Conservation (phyloP, 1,284 basidiomycete genomes). For the Microbotryomycetes sp. region DNA sequence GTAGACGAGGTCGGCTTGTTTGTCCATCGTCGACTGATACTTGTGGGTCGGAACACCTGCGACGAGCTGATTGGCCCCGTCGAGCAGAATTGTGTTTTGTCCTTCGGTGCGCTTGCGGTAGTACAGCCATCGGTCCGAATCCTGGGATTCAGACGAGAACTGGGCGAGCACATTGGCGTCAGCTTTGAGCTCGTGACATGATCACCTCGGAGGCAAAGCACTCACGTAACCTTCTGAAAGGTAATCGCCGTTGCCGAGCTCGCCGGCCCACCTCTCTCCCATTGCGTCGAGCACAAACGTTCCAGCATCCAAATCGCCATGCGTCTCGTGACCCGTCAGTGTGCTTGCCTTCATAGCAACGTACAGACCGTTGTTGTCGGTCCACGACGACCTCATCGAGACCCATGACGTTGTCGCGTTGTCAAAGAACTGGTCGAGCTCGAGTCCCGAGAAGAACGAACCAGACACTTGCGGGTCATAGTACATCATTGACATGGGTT, state of each 20-base stretch:
- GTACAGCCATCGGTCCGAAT: slow-evolving; percentile 69
- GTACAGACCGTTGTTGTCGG: slow-evolving; percentile 71
- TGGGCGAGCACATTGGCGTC: slow-evolving; percentile 6
- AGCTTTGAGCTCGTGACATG: too few relatives aligned
- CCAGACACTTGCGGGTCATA: slow-evolving; percentile 74
- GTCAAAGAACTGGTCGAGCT: slow-evolving; percentile 74
- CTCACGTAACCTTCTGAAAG: slow-evolving; percentile 42
- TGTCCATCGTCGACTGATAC: slow-evolving; percentile 54
- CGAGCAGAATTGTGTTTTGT: slow-evolving; percentile 88
- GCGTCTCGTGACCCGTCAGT: slow-evolving; percentile 48
- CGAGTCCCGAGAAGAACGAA: slow-evolving; percentile 78
- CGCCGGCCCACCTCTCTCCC: slow-evolving; percentile 89
- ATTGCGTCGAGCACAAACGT: slow-evolving; percentile 92
- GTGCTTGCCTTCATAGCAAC: slow-evolving; percentile 80
- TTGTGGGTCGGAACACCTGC: slow-evolving; percentile 52
- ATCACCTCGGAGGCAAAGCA: not conserved
- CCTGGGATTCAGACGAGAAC: slow-evolving; percentile 46
- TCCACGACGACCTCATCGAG: slow-evolving; percentile 86
- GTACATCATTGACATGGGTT: slow-evolving; percentile 94
- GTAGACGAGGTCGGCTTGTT: slow-evolving; percentile 60
- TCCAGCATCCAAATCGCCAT: slow-evolving; percentile 26
- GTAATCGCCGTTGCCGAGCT: slow-evolving; percentile 85
- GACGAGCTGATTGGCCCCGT: slow-evolving; percentile 71
- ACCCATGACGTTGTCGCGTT: slow-evolving; percentile 67
- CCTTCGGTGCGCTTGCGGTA: slow-evolving; percentile 95